Evolutionary conservation across 805 yeast species (phyloP).

Genomic region (Pichia sporocuriosa): DNA sequence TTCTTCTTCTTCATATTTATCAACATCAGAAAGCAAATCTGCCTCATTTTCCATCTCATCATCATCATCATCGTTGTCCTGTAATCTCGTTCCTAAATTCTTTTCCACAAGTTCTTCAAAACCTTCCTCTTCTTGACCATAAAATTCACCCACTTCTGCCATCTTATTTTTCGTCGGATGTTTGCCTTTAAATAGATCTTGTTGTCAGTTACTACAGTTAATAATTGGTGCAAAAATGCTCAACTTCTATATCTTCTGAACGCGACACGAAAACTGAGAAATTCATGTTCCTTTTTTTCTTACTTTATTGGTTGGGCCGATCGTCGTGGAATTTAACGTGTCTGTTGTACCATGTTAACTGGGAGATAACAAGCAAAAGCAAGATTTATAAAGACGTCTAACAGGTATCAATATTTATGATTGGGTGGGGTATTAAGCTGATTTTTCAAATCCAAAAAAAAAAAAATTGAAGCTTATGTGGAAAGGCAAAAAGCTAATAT

Average conservation of each 20-base stretch:
- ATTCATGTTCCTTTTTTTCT: no score
- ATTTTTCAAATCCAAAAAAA: no score
- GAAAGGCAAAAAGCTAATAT: no score
- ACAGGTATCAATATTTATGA: no score
- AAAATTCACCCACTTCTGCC: slow-evolving; percentile 13
- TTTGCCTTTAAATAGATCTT: not conserved
- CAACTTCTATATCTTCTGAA: not conserved
- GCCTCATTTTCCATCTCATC: slow-evolving; percentile 10
- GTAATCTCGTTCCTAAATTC: slow-evolving; percentile 3
- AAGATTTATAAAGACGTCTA: no score
- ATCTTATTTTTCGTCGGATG: not conserved
- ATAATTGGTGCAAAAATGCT: no score
- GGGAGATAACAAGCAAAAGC: no score
- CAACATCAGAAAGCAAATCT: slow-evolving; percentile 6
- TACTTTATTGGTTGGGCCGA: no score
- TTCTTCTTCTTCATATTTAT: slow-evolving; percentile 4
- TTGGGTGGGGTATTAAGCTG: no score
- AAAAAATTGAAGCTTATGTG: no score
- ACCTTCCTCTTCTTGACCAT: slow-evolving; percentile 19
- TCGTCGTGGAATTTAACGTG: no score
- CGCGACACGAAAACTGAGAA: slow-evolving; percentile 7
- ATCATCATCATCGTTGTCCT: not conserved
- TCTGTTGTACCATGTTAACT: no score
- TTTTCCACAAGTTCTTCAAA: slow-evolving; percentile 16
- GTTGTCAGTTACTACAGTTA: not conserved